phyloP scores from a whole-genome alignment of 495 filamentous ascomycete species.

The Annulohypoxylon stygium region DNA sequence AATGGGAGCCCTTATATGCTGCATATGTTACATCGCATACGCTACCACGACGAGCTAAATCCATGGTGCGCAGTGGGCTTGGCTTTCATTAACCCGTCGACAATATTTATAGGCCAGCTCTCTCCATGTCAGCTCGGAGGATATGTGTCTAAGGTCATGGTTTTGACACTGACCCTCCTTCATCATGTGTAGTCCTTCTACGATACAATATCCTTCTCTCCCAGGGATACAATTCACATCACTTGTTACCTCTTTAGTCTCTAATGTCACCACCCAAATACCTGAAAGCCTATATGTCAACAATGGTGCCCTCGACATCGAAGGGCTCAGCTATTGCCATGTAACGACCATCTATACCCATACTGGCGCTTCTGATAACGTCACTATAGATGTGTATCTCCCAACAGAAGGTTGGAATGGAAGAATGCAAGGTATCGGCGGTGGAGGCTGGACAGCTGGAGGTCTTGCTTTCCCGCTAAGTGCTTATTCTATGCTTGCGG shows the following conservation, averaged over 20 bases:
- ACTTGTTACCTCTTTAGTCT: conserved; percentile 20
- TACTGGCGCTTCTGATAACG: conserved; percentile 53
- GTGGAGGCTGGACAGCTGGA: conserved; percentile 58
- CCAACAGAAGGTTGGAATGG: conserved; percentile 60
- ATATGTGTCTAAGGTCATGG: neutral
- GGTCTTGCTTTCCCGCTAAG: conserved; percentile 13
- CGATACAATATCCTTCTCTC: conserved; percentile 31
- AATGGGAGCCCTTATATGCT: neutral
- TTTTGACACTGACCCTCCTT: neutral
- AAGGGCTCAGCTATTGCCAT: conserved; percentile 57
- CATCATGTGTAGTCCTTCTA: conserved; percentile 35
- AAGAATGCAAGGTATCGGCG: conserved; percentile 60
- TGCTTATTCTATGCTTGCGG: conserved; percentile 48
- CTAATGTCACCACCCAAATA: conserved; percentile 26
- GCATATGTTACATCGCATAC: neutral
- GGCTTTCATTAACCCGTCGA: neutral
- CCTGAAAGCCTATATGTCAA: conserved; percentile 25
- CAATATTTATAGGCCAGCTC: neutral
- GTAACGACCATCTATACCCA: conserved; percentile 61
- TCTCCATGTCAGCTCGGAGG: neutral
- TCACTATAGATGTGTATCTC: conserved; percentile 56
- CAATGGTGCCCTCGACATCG: conserved; percentile 23
- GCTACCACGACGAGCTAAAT: neutral
- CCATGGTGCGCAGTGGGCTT: neutral
- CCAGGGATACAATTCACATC: conserved; percentile 34